Conservation (phyloP, 129 eudicot species). For the Solidago caesia region DNA sequence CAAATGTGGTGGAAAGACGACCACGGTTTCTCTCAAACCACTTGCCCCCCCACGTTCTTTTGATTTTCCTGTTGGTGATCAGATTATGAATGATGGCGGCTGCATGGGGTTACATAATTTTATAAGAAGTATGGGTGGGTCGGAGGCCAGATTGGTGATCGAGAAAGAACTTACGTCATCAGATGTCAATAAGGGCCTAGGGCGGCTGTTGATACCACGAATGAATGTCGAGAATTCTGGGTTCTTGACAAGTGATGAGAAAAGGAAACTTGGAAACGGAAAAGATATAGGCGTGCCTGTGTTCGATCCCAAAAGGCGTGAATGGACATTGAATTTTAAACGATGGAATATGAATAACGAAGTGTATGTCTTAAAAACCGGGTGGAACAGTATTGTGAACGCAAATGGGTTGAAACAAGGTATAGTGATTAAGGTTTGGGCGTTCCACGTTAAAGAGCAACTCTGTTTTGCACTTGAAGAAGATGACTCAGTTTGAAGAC, state of each 20-base stretch:
- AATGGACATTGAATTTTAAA: not conserved
- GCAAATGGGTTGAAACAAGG: not conserved
- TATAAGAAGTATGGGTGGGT: constrained; percentile 1
- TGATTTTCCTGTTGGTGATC: too few species aligned
- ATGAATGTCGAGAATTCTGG: not conserved
- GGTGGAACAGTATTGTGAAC: not conserved
- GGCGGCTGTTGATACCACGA: not conserved
- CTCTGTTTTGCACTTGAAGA: not conserved
- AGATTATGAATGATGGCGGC: too few species aligned
- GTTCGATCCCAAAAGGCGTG: constrained; percentile 11
- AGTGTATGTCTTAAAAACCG: not conserved
- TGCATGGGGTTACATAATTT: not conserved
- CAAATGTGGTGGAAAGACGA: too few species aligned
- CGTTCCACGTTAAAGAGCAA: not conserved
- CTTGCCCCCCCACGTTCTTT: too few species aligned
- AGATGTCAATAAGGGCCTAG: not conserved
- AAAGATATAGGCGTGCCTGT: not conserved
- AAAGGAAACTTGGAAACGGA: not conserved
- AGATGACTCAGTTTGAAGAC: too few species aligned
- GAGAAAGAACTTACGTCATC: not conserved
- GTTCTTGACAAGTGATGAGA: not conserved
- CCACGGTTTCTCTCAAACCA: too few species aligned
- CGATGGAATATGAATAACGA: constrained; percentile 9
- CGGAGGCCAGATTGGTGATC: not conserved
- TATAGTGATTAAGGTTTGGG: not conserved